phyloP scores from a whole-genome alignment of 345 rosid species.

The Eucalyptus marginata region DNA sequence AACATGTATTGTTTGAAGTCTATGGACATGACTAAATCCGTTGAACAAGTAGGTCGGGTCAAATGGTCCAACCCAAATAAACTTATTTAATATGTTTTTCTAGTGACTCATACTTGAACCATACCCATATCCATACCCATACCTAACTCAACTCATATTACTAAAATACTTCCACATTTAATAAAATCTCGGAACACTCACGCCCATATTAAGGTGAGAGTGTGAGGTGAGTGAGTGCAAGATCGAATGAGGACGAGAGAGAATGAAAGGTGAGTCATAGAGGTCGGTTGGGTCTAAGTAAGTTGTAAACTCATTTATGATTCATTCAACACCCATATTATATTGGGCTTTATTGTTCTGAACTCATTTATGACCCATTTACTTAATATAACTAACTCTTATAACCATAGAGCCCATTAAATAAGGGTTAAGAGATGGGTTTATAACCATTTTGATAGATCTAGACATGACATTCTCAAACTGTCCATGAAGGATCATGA shows the following conservation, averaged over 20 bases:
- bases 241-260: accelerated
- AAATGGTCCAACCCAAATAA: neutral
- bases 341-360: too few species aligned
- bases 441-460: neutral
- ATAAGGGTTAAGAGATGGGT: neutral
- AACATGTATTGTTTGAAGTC: too few species aligned
- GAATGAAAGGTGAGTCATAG: neutral
- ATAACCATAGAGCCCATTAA: neutral
- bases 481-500: neutral
- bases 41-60: accelerated
- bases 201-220: too few species aligned
- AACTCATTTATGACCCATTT: neutral
- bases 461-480: neutral
- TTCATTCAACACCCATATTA: too few species aligned
- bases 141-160: neutral
- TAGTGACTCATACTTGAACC: neutral
- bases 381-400: neutral
- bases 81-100: neutral
- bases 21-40: neutral
- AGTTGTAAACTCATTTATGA: too few species aligned
- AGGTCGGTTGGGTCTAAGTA: too few species aligned
- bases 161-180: too few species aligned
- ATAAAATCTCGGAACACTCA: too few species aligned
- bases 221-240: neutral
- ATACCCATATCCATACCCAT: neutral